Evolutionary conservation across 2,329 filamentous ascomycete species (phyloP), one percentile per base, ranked within the genome.

Genomic region (Coniochaeta sp.): DNA sequence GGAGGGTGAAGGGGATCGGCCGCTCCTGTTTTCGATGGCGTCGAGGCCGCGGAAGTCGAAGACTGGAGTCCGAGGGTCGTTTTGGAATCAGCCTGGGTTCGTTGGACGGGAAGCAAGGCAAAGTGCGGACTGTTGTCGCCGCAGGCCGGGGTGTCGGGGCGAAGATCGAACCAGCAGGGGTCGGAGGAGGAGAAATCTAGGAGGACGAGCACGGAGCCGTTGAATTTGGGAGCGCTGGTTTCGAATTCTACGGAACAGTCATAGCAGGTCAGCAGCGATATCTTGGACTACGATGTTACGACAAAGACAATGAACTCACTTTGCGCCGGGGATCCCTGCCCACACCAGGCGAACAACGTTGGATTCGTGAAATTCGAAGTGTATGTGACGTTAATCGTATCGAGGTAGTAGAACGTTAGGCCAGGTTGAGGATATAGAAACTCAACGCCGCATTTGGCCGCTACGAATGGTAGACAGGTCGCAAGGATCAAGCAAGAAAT

Each of bases 151-250:
- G 62, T 34, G 40, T 58, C 52, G 38, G 60, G 61, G 19, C 40
- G 38, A 56, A 68, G 64, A 16, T 65, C 60, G 60, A 70, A 67
- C 67, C 66, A 70, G 61, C 68, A 69, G 19, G 64, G 64, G 17
- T 63, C 63, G 58, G 62, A 50, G 12, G 66, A 67, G 6, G 38
- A 47, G 58, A 69, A 67, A 58, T 62, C 63, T 31, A 68, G 47
- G 17, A 58, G 56, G 43, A 68, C 60, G 34, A 61, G 55, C 24
- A 60, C 59, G 58, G 61, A 68, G 40, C 61, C 65, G 62, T 65
- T 63, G 58, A 59, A 62, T 14, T 63, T 61, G 26, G 61, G 63
- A 63, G 66, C 36, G 52, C 63, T 19, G 59, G 61, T 52, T 24
- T 47, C 50, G 43, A 64, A 60, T 38, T 68, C 68, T 69, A 61